These are phyloP conservation scores for Pistacia vera DNA, from an alignment of 345 rosid genomes.

Conservation along the genomic window DNA sequence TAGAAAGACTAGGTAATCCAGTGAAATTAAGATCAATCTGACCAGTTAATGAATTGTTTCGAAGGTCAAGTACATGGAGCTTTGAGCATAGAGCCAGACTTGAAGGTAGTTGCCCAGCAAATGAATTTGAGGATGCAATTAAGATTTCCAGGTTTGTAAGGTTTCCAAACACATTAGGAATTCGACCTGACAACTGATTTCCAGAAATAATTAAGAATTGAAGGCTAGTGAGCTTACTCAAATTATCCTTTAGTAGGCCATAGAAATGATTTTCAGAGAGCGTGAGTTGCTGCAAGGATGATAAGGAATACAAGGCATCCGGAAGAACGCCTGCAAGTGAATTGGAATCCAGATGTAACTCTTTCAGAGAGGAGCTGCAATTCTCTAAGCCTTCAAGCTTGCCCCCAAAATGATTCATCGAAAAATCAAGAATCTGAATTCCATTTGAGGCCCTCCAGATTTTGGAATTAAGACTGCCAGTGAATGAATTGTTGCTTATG, in stretches of 20 bases:
- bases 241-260: constrained; percentile 53
- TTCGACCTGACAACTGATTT: constrained; percentile 59
- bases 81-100: constrained; percentile 67
- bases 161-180: constrained; percentile 71
- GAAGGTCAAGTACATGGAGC: constrained; percentile 66
- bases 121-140: constrained; percentile 66
- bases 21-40: constrained; percentile 67
- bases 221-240: constrained; percentile 78
- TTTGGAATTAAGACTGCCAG: constrained; percentile 47
- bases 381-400: constrained; percentile 53
- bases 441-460: constrained; percentile 51
- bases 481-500: constrained; percentile 75
- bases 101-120: constrained; percentile 71
- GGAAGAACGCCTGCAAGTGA: constrained; percentile 65
- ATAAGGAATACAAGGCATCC: constrained; percentile 46
- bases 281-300: constrained; percentile 56
- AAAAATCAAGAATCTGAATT: constrained; percentile 70
- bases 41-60: constrained; percentile 85
- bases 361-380: constrained; percentile 57
- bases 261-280: constrained; percentile 64
- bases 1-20: constrained; percentile 48
- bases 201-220: constrained; percentile 52
- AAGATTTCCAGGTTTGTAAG: constrained; percentile 61
- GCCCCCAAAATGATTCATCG: constrained; percentile 67
- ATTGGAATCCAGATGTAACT: constrained; percentile 59